Conservation (phyloP, 2,329 filamentous ascomycete genomes). For the Spiromastix sp. region DNA sequence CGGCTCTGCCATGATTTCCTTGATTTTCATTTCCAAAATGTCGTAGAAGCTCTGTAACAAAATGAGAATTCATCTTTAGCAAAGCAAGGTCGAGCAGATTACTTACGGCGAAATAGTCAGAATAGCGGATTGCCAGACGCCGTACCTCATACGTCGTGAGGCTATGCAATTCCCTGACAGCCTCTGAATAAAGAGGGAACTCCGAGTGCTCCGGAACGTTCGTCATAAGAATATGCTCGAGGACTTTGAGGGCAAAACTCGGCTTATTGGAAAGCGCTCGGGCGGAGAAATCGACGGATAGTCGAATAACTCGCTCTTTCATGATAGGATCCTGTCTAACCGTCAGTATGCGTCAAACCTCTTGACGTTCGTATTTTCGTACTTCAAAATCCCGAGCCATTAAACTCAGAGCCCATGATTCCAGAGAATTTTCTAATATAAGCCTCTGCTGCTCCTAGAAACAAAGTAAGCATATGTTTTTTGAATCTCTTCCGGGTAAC, state of each 20-base stretch:
- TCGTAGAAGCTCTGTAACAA: slow-evolving; percentile 64
- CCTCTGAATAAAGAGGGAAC: slow-evolving; percentile 67
- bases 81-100: too few species aligned
- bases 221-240: slow-evolving; percentile 83
- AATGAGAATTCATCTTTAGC: slow-evolving; percentile 5
- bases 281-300: slow-evolving; percentile 76
- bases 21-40: slow-evolving; percentile 71
- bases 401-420: slow-evolving; percentile 31
- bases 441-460: slow-evolving; percentile 26
- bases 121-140: slow-evolving; percentile 78
- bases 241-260: slow-evolving; percentile 74
- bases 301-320: slow-evolving; percentile 67
- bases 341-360: not conserved
- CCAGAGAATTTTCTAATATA: slow-evolving; percentile 28
- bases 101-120: slow-evolving; percentile 70
- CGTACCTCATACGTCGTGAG: slow-evolving; percentile 82
- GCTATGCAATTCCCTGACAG: slow-evolving; percentile 77
- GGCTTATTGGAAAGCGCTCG: slow-evolving; percentile 67
- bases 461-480: slow-evolving; percentile 1
- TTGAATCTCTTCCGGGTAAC: not conserved
- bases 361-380: slow-evolving; percentile 5
- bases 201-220: slow-evolving; percentile 64
- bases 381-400: slow-evolving; percentile 33
- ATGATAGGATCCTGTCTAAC: slow-evolving; percentile 61
- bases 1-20: slow-evolving; percentile 60